phyloP scores from a whole-genome alignment of 1,284 basidiomycete genomes.

The Sporisorium reilianum region DNA sequence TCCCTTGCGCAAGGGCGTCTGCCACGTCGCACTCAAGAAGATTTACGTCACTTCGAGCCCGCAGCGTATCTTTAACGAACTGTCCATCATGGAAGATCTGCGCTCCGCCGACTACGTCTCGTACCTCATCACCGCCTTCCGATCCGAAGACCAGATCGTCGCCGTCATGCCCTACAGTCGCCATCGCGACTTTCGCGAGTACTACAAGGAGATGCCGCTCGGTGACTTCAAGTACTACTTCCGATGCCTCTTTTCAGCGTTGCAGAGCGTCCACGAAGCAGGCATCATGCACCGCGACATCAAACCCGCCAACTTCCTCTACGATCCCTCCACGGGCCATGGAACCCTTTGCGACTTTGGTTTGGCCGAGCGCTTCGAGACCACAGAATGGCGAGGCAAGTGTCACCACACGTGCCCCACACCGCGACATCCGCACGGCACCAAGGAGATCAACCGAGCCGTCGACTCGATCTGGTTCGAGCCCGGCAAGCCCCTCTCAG shows the following conservation, averaged over 20 bases:
- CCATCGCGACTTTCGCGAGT: conserved; percentile 93
- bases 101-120: conserved; percentile 61
- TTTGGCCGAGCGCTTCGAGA: conserved; percentile 72
- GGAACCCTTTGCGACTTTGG: conserved; percentile 97
- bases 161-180: conserved; percentile 93
- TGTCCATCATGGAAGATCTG: conserved; percentile 86
- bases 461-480: conserved; percentile 59
- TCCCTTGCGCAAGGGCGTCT: conserved; percentile 49
- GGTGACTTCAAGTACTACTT: conserved; percentile 86
- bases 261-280: conserved; percentile 88
- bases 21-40: conserved; percentile 93
- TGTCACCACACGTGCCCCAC: conserved; percentile 66
- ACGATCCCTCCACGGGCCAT: conserved; percentile 83
- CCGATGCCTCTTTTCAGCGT: conserved; percentile 87
- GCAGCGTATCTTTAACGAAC: conserved; percentile 90
- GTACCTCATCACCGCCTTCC: conserved; percentile 93
- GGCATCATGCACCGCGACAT: conserved; percentile 96
- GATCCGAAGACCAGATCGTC: conserved; percentile 90
- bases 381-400: conserved; percentile 64
- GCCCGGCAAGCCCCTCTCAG: conserved; percentile 57
- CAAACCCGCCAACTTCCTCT: conserved; percentile 98
- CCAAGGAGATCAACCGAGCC: conserved; percentile 55
- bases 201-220: conserved; percentile 79
- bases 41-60: conserved; percentile 97
- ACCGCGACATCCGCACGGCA: conserved; percentile 57